These are phyloP conservation scores for Ceratocystis variospora DNA, from an alignment of 2,329 filamentous ascomycete genomes.

Conservation along the genomic window DNA sequence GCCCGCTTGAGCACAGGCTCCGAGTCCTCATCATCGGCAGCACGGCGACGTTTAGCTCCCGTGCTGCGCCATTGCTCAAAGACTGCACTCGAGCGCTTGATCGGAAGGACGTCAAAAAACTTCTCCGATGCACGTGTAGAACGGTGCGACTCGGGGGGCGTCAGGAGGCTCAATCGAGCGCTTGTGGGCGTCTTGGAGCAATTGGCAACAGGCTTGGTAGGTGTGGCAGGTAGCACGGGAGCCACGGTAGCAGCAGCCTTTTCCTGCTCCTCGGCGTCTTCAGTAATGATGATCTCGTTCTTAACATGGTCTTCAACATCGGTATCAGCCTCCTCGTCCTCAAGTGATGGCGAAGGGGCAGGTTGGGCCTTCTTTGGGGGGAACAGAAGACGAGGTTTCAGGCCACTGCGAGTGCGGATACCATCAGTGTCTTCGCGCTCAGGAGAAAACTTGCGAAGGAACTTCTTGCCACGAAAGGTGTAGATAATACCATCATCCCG, in stretches of 20 bases:
- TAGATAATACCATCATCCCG: constrained; percentile 62
- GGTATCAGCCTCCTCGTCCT: constrained; percentile 47
- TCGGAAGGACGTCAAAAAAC: constrained; percentile 36
- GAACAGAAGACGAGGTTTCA: constrained; percentile 63
- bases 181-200: constrained; percentile 37
- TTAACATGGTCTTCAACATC: constrained; percentile 41
- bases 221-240: constrained; percentile 26
- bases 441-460: constrained; percentile 54
- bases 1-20: constrained; percentile 10
- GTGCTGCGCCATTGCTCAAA: constrained; percentile 18
- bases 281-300: constrained; percentile 19
- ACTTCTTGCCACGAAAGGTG: constrained; percentile 66
- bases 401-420: constrained; percentile 45
- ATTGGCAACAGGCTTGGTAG: constrained; percentile 25
- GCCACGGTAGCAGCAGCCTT: constrained; percentile 5
- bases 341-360: constrained; percentile 30
- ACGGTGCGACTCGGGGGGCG: constrained; percentile 49
- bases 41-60: constrained; percentile 33
- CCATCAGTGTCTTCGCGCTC: constrained; percentile 28
- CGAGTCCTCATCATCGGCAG: constrained; percentile 23
- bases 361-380: constrained; percentile 35
- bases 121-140: constrained; percentile 44
- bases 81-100: constrained; percentile 35
- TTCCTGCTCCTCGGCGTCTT: constrained; percentile 22
- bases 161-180: constrained; percentile 42